Percentiles rank a stretch among this genome's conserved stretches.
These are phyloP conservation scores for Pachysolen tannophilus DNA, from an alignment of 805 yeast species.

Conservation along the genomic window DNA sequence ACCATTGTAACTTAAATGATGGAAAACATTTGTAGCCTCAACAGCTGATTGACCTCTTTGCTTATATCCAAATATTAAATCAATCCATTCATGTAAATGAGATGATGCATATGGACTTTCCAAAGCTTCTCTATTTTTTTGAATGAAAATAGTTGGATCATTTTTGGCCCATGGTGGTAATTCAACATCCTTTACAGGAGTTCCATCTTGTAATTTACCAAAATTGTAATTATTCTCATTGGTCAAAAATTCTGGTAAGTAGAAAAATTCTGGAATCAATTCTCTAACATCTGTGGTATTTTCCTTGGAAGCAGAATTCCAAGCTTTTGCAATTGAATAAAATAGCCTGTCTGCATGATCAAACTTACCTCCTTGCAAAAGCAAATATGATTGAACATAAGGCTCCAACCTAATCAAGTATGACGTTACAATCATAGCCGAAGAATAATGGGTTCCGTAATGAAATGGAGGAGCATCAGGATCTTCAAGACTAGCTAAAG, in stretches of 20 bases:
- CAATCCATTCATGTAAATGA: constrained; percentile 78
- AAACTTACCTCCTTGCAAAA: constrained; percentile 81
- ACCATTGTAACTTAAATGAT: constrained; percentile 78
- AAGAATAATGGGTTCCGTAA: constrained; percentile 89
- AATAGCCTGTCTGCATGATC: constrained; percentile 85
- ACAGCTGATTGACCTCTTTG: constrained; percentile 70
- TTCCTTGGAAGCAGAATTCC: constrained; percentile 74
- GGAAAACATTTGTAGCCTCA: constrained; percentile 66
- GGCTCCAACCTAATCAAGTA: constrained; percentile 73
- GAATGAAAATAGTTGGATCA: constrained; percentile 67
- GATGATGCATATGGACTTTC: constrained; percentile 77
- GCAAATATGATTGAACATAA: constrained; percentile 67
- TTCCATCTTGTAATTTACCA: constrained; percentile 61
- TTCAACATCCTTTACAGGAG: constrained; percentile 47
- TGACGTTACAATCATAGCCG: constrained; percentile 88
- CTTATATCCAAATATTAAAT: constrained; percentile 71
- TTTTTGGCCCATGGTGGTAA: constrained; percentile 82
- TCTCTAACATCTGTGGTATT: constrained; percentile 86
- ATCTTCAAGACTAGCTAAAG: constrained; percentile 55
- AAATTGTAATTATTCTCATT: constrained; percentile 63
- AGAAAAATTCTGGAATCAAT: constrained; percentile 79
- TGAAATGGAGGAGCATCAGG: constrained; percentile 68
- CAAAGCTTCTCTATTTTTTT: constrained; percentile 72
- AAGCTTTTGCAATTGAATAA: constrained; percentile 65
- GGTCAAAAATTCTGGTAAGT: constrained; percentile 66